Percentiles rank a stretch among this genome's conserved stretches.
Conservation (phyloP, 1,284 basidiomycete genomes). For the Leccinum holopus region DNA sequence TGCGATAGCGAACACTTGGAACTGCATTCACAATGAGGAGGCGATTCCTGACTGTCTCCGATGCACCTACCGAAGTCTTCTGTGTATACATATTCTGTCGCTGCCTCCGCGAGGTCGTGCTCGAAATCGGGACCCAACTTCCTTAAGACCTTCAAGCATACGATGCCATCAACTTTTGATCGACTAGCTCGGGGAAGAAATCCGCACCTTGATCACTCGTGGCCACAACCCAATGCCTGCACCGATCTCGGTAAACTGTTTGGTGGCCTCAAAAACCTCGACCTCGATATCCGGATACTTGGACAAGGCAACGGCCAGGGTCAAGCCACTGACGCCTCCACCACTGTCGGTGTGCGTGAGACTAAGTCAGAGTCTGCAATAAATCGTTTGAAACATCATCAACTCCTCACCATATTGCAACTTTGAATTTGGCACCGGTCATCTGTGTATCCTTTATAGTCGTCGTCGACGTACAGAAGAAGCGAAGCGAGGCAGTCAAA, state of each 20-base stretch:
- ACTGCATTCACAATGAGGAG: conserved; percentile 32
- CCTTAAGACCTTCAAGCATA: conserved; percentile 46
- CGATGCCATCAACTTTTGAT: conserved; percentile 1
- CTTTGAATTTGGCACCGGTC: neutral
- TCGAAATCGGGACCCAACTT: conserved; percentile 46
- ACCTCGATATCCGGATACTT: conserved; percentile 51
- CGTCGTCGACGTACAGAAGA: neutral
- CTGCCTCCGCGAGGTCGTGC: conserved; percentile 41
- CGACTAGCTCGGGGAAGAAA: no score
- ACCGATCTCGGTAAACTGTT: conserved; percentile 49
- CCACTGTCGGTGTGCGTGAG: conserved; percentile 36
- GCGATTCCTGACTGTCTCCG: neutral
- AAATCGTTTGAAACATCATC: neutral
- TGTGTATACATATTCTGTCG: conserved; percentile 38
- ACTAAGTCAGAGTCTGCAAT: conserved; percentile 1
- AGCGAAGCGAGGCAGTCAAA: neutral
- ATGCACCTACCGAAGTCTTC: conserved; percentile 35
- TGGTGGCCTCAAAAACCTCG: conserved; percentile 52
- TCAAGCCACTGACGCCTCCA: conserved; percentile 53
- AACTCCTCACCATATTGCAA: conserved; percentile 27
- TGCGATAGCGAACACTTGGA: conserved; percentile 46
- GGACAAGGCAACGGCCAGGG: conserved; percentile 45
- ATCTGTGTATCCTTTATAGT: neutral
- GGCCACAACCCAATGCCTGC: conserved; percentile 58
- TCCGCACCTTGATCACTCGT: conserved; percentile 35